Conservation (phyloP, 176 grass and related monocot genomes). For the Triticum aestivum region IWGSC_CS_RefSeq_v2.1 NC_057814.1:605345637-605346136, state of each 20-base stretch:
- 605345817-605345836: slow-evolving; percentile 60
- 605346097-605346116: neutral
- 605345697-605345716: slow-evolving; percentile 84
- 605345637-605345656: slow-evolving; percentile 17
- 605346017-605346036: no score
- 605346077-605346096: no score
- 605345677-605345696: slow-evolving; percentile 53
- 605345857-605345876: slow-evolving; percentile 91
- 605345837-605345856: slow-evolving; percentile 87
- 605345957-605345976: neutral
- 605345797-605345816: slow-evolving; percentile 86
- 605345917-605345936: slow-evolving; percentile 75
- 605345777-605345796: slow-evolving; percentile 94
- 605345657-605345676: slow-evolving; percentile 15
- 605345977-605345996: slow-evolving; percentile 14
- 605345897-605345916: slow-evolving; percentile 83
- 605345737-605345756: slow-evolving; percentile 96
- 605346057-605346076: no score
- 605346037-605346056: no score
- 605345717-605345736: slow-evolving; percentile 85
- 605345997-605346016: slow-evolving; percentile 4
- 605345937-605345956: slow-evolving; percentile 77
- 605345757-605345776: slow-evolving; percentile 98
- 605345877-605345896: slow-evolving; percentile 76
- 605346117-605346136: no score